A percentile compares a stretch with the other conserved stretches of the same genome.
phyloP scores from a whole-genome alignment of 2,329 filamentous ascomycete species.

The Trichophyton benhamiae region DNA sequence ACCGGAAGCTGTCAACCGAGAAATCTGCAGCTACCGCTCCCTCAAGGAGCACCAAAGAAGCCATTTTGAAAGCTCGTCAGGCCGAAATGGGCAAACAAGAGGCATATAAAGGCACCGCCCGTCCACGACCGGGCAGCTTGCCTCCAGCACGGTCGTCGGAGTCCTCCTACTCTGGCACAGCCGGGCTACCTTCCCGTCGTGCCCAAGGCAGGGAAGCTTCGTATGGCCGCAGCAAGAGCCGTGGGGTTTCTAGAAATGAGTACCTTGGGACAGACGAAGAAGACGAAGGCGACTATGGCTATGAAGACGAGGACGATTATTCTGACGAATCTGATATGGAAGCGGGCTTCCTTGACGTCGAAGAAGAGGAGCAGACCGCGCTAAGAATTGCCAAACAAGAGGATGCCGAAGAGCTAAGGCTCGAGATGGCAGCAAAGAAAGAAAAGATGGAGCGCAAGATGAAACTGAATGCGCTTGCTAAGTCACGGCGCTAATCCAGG shows the following conservation, averaged over 20 bases:
- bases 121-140: constrained; percentile 4
- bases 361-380: constrained; percentile 34
- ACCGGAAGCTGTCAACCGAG: constrained; percentile 13
- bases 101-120: constrained; percentile 29
- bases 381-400: constrained; percentile 32
- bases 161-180: constrained; percentile 32
- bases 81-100: constrained; percentile 17
- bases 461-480: constrained; percentile 29
- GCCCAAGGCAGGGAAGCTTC: constrained; percentile 18
- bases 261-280: constrained; percentile 39
- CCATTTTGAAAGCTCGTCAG: constrained; percentile 21
- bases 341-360: constrained; percentile 36
- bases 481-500: constrained; percentile 19
- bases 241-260: constrained; percentile 26
- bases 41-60: constrained; percentile 12
- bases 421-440: constrained; percentile 34
- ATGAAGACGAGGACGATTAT: constrained; percentile 27
- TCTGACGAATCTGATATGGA: constrained; percentile 41
- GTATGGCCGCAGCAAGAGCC: constrained; percentile 10
- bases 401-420: constrained; percentile 35
- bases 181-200: constrained; percentile 24
- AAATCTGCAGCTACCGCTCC: constrained; percentile 15
- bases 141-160: constrained; percentile 16
- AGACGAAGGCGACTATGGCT: constrained; percentile 33
- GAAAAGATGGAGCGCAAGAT: constrained; percentile 36